Base-by-base conservation (phyloP, 2,329 filamentous ascomycete genomes). In the Colletotrichum viniferum region DNA sequence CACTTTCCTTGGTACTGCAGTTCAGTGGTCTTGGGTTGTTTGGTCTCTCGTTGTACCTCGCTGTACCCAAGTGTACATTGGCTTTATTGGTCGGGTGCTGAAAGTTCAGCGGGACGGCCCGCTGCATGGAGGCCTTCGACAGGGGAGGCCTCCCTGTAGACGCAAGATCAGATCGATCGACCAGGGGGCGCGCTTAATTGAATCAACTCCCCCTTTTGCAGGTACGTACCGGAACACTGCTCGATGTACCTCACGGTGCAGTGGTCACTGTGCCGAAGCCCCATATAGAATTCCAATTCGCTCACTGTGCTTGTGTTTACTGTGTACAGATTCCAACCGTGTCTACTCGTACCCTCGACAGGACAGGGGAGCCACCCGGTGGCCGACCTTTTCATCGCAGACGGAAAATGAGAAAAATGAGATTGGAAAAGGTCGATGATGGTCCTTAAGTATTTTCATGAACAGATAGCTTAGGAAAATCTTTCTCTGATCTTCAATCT, bases 401-500 rank as follows among this genome's bases (percentile, higher is more conserved):
- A 4, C 21, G 10, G 2, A 7, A 21, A 48, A 21, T 21, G 43
- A 2, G 43, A 48, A 48, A 21, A 52, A 3, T 52, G 43, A 21
- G 12, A 4, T 21, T n/a, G 10, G 43, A 52, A 52, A 52, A 21
- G 6, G 18, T 21, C 43, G n/a, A 13, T 52, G n/a, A 52, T 21
- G 5, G 0, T 4, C 2, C 3, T 21, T 1, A 48, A 48, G n/a
- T 48, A 48, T 48, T 21, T 48, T 0, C 2, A 1, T 48, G n/a
- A 48, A 48, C 10, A 13, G 10, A 2, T 0, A 0, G 1, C 0
- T 21, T 48, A 3, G 3, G n/a, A 48, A 2, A 21, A 21, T 21
- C 3, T 4, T 48, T 3, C 3, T 21, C 10, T 48, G 0, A 0
- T 12, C 2, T 21, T 48, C n/a, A 13, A 48, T 48, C 3, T 43